phyloP scores from a whole-genome alignment of 2,329 filamentous ascomycete genomes.

The Colletotrichum ledebouriae region DNA sequence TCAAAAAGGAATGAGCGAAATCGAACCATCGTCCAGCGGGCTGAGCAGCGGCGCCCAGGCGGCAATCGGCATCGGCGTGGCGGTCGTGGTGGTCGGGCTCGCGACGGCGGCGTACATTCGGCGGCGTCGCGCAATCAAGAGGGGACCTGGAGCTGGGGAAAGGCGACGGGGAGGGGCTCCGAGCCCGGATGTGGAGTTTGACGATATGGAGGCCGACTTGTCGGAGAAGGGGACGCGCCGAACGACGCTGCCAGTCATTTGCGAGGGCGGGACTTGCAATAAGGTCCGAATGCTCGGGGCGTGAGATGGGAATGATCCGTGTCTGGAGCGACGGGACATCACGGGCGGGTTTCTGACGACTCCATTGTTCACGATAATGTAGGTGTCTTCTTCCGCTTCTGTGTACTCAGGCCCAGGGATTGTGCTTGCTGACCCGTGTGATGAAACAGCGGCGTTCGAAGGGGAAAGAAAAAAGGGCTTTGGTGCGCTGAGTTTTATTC shows the following conservation, averaged over 20 bases:
- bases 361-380: not conserved
- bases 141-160: not conserved
- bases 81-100: slow-evolving; percentile 18
- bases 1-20: not conserved
- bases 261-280: slow-evolving; percentile 29
- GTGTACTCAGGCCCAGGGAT: too few species aligned
- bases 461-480: too few species aligned
- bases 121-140: slow-evolving; percentile 7
- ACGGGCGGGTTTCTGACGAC: not conserved
- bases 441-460: too few species aligned
- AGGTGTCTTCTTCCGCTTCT: not conserved
- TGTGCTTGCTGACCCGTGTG: not conserved
- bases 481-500: too few species aligned
- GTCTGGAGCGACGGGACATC: not conserved
- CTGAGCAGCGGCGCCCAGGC: slow-evolving; percentile 33
- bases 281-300: slow-evolving; percentile 23
- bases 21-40: slow-evolving; percentile 1
- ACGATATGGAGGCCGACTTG: not conserved
- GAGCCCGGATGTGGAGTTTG: too few species aligned
- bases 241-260: slow-evolving; percentile 1
- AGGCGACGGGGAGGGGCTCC: not conserved
- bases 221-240: not conserved
- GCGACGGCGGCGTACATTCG: slow-evolving; percentile 22
- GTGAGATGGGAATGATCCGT: not conserved
- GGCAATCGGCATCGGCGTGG: slow-evolving; percentile 33